Conservation (phyloP, 305 asterid species). For the Fraxinus floribunda region DNA sequence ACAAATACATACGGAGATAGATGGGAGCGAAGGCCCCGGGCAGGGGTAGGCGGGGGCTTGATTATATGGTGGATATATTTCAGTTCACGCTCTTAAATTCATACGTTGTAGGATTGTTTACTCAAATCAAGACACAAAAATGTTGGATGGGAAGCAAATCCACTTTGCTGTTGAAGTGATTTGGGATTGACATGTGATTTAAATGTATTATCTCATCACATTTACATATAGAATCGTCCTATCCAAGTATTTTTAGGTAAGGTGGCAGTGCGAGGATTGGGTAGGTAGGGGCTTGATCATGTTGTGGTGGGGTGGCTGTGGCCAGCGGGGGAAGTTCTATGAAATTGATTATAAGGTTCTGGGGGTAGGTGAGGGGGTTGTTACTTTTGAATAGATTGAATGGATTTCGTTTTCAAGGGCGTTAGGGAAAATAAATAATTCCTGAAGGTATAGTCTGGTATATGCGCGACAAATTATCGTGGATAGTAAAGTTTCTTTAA, state of each 20-base stretch:
- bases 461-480: neutral
- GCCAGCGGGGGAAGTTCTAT: neutral
- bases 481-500: neutral
- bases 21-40: slow-evolving; percentile 3
- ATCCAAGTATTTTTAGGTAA: neutral
- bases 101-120: neutral
- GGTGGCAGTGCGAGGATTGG: neutral
- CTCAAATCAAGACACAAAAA: neutral
- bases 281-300: neutral
- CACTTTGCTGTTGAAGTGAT: neutral
- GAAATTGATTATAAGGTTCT: neutral
- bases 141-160: neutral
- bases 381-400: neutral
- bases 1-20: neutral
- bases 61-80: neutral
- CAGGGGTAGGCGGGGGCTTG: neutral
- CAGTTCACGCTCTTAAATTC: neutral
- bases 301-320: neutral
- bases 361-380: neutral
- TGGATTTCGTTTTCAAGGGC: slow-evolving; percentile 3
- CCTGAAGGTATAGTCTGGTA: neutral
- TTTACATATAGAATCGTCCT: neutral
- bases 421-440: neutral
- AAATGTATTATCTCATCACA: neutral
- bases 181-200: neutral